Evolutionary conservation across 371 early-diverging fungal species (phyloP).

Genomic region (Mucor sp.): DNA sequence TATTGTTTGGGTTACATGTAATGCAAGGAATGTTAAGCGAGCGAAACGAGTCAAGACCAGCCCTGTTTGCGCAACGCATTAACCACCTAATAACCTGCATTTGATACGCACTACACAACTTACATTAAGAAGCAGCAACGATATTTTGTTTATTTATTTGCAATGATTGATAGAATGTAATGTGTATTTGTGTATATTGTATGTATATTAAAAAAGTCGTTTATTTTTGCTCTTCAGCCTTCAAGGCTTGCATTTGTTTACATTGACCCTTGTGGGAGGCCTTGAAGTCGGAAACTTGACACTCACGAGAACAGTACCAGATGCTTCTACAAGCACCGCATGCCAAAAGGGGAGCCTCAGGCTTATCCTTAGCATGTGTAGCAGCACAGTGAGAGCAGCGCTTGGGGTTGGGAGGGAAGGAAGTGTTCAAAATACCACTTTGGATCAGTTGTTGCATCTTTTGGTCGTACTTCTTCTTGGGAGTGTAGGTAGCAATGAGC

Average conservation of each 20-base stretch:
- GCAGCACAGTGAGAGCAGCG: slow-evolving; percentile 61
- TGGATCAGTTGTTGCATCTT: slow-evolving; percentile 48
- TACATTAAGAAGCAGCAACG: not conserved
- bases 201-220: not conserved
- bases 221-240: slow-evolving; percentile 11
- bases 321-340: slow-evolving; percentile 65
- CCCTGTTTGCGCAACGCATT: not conserved
- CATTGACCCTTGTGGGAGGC: slow-evolving; percentile 53
- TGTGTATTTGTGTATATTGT: not conserved
- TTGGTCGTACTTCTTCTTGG: slow-evolving; percentile 34
- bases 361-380: slow-evolving; percentile 47
- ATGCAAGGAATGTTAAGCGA: too few relatives aligned
- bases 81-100: not conserved
- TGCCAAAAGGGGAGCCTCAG: slow-evolving; percentile 55
- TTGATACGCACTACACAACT: not conserved
- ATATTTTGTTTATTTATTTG: not conserved
- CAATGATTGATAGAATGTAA: not conserved
- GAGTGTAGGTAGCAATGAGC: slow-evolving; percentile 36
- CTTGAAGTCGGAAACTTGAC: slow-evolving; percentile 63
- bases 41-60: too few relatives aligned
- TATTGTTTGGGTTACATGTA: too few relatives aligned
- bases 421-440: slow-evolving; percentile 43
- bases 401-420: slow-evolving; percentile 45
- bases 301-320: slow-evolving; percentile 66
- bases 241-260: slow-evolving; percentile 31